Base-by-base conservation (phyloP, 306 rosid species). In the Mimosa pudica region DNA sequence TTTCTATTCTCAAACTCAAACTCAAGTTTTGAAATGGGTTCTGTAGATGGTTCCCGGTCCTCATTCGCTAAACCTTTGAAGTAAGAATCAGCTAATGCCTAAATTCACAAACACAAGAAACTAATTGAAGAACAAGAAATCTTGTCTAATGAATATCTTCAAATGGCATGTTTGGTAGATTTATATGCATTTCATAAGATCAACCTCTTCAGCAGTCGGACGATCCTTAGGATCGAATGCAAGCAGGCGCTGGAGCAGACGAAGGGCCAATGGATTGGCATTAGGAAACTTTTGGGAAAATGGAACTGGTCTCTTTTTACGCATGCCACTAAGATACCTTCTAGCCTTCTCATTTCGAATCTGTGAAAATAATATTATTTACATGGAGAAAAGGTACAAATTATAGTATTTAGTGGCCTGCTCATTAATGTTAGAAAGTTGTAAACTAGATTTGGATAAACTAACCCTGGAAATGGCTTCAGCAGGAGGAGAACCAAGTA, bases 191-290 rank as follows among this genome's bases (percentile, higher is more conserved):
- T 35, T 61, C 55, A 48, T 73, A 61, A 82, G 83, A 80, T 38
- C 49, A 78, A 93, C 99, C 94, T 91, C 98, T 83, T 90, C 97
- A 77, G 99, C 98, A 71, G 98, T 78, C 6, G 89, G 97, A 84
- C 98, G 98, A 79, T 92, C 91, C 86, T 93, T 93, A 66, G 99
- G 99, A 89, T 95, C 99, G 87, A 95, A 95, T 77, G 98, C 96
- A 85, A 95, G 94, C 70, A 95, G 82, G 61, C 87, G 89, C 82
- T 91, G 98, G 80, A 93, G 82, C 14, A 95, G 71, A 73, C 69
- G 83, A 74, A 95, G 97, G 83, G 97, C 99, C 87, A 89, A 76
- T 0, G 97, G 99, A 88, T 95, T 93, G 49, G 80, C 84, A 78
- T 85, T 60, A 41, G 98, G 97, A 80, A 95, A 95, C 90, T 95